Percentiles rank a stretch among this genome's conserved stretches.
phyloP scores from a whole-genome alignment of 2,329 filamentous ascomycete genomes.

The Calonectria hawksworthii region DNA sequence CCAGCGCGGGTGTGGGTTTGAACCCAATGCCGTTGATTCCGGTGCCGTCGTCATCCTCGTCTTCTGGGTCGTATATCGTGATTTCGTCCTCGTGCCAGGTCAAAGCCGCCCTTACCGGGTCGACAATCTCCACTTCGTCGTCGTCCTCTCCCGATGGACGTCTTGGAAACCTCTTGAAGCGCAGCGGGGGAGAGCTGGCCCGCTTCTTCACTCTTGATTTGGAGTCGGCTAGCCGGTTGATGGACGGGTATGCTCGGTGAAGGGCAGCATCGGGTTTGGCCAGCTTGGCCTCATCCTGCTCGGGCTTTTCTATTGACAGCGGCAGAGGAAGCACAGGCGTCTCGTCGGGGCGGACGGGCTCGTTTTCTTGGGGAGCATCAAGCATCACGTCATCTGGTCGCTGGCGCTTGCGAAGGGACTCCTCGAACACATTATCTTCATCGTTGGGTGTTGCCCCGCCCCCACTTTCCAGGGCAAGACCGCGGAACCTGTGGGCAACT shows the following conservation, averaged over 20 bases:
- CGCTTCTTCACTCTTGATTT: slow-evolving; percentile 54
- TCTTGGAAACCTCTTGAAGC: slow-evolving; percentile 42
- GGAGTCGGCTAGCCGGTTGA: slow-evolving; percentile 56
- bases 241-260: slow-evolving; percentile 54
- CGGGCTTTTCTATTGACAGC: slow-evolving; percentile 12
- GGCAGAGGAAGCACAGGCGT: slow-evolving; percentile 18
- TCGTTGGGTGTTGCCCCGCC: slow-evolving; percentile 56
- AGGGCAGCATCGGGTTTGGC: slow-evolving; percentile 37
- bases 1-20: slow-evolving; percentile 73
- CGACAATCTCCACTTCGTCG: slow-evolving; percentile 57
- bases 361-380: slow-evolving; percentile 37
- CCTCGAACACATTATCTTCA: slow-evolving; percentile 48
- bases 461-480: slow-evolving; percentile 63
- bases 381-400: slow-evolving; percentile 50
- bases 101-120: slow-evolving; percentile 70
- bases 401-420: slow-evolving; percentile 55
- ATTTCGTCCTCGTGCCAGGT: slow-evolving; percentile 80
- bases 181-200: slow-evolving; percentile 56
- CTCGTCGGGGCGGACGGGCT: slow-evolving; percentile 26
- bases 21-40: slow-evolving; percentile 79
- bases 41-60: slow-evolving; percentile 76
- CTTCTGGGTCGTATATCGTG: slow-evolving; percentile 74
- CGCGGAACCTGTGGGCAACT: slow-evolving; percentile 66
- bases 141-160: slow-evolving; percentile 42
- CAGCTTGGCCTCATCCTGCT: slow-evolving; percentile 19